A percentile compares a stretch with the other conserved stretches of the same genome.
These are phyloP conservation scores for Suhomyces faveliae DNA, from an alignment of 805 yeast species.

Conservation along the genomic window DNA sequence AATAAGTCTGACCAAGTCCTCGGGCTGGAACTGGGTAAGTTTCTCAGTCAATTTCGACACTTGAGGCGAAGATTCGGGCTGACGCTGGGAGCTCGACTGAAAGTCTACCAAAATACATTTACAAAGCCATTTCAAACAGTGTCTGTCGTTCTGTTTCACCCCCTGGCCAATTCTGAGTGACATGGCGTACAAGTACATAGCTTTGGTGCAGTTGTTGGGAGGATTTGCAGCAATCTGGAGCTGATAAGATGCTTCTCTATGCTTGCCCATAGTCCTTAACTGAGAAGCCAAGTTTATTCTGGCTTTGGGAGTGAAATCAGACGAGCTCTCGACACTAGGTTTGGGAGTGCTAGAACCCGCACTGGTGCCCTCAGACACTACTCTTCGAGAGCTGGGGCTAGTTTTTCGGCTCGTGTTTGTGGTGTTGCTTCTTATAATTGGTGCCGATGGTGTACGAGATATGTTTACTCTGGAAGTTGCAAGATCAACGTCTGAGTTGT, in stretches of 20 bases:
- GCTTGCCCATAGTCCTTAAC: constrained; percentile 55
- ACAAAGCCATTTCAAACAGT: constrained; percentile 60
- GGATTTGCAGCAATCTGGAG: constrained; percentile 60
- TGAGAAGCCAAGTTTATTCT: constrained; percentile 46
- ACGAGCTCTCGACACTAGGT: neutral
- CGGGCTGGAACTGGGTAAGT: constrained; percentile 26
- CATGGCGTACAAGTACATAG: constrained; percentile 67
- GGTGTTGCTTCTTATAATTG: constrained; percentile 2
- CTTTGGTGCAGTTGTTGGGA: constrained; percentile 55
- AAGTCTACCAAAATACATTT: constrained; percentile 34
- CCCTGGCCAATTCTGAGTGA: constrained; percentile 72
- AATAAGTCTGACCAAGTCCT: constrained; percentile 27
- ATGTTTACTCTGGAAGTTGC: neutral
- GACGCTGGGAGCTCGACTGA: constrained; percentile 1
- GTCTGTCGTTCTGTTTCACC: constrained; percentile 51
- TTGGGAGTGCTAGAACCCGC: neutral
- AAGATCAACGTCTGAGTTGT: neutral
- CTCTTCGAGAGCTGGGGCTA: constrained; percentile 8
- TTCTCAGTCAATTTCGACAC: constrained; percentile 21
- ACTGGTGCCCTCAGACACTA: constrained; percentile 10
- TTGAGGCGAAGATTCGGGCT: constrained; percentile 6
- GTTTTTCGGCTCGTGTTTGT: neutral
- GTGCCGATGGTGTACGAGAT: constrained; percentile 10
- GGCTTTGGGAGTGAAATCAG: constrained; percentile 22
- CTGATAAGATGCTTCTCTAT: constrained; percentile 68